Percentiles rank a stretch among this genome's conserved stretches.
phyloP scores from a whole-genome alignment of 768 basidiomycete species.

The Pleurotus platypus region DNA sequence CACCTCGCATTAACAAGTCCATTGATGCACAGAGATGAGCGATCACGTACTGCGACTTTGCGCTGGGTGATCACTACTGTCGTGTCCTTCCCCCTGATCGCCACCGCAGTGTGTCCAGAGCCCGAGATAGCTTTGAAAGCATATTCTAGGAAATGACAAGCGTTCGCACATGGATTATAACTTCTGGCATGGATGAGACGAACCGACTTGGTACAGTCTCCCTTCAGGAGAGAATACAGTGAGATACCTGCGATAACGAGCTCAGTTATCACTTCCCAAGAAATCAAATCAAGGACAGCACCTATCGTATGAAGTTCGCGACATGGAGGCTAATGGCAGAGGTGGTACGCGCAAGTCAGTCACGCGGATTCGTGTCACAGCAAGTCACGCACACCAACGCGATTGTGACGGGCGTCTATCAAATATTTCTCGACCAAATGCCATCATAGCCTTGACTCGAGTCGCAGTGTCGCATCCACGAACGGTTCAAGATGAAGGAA shows the following conservation, averaged over 20 bases:
- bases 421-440: too few species aligned
- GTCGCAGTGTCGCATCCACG: not conserved
- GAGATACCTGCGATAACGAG: conserved; percentile 59
- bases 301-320: conserved; percentile 93
- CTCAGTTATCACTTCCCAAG: not conserved
- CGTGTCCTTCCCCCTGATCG: conserved; percentile 92
- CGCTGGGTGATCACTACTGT: conserved; percentile 96
- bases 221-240: conserved; percentile 98
- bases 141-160: conserved; percentile 64
- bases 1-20: not conserved
- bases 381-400: conserved; percentile 1
- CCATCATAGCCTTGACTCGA: not conserved
- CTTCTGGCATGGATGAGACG: conserved; percentile 24
- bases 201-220: conserved; percentile 97
- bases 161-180: conserved; percentile 9
- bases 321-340: conserved; percentile 56
- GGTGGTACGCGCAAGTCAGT: conserved; percentile 56
- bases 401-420: not conserved
- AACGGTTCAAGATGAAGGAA: conserved; percentile 62
- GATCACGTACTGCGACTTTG: conserved; percentile 84
- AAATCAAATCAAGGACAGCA: conserved; percentile 19
- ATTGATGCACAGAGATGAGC: not conserved
- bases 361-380: conserved; percentile 29
- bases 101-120: conserved; percentile 90
- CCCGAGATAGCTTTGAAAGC: conserved; percentile 99